A percentile compares a stretch with the other conserved stretches of the same genome.
phyloP scores from a whole-genome alignment of 352 stramenopile species.

The Pythium apleroticum region DNA sequence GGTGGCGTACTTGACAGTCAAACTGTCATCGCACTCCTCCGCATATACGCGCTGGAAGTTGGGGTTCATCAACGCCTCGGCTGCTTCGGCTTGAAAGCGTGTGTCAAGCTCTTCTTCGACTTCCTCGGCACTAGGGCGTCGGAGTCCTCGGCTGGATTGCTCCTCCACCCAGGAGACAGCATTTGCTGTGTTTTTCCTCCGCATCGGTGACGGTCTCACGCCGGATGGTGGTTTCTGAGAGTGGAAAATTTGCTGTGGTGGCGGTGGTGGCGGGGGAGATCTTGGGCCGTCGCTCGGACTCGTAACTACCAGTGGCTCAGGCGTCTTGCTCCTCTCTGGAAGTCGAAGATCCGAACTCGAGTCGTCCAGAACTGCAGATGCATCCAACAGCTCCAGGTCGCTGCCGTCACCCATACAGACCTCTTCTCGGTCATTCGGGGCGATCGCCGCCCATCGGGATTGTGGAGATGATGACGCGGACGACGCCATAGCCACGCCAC shows the following conservation, averaged over 20 bases:
- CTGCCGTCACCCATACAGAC: slow-evolving; percentile 30
- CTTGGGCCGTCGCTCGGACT: neutral
- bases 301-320: slow-evolving; percentile 8
- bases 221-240: slow-evolving; percentile 4
- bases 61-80: slow-evolving; percentile 71
- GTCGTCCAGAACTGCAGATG: slow-evolving; percentile 39
- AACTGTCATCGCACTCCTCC: slow-evolving; percentile 76
- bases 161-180: slow-evolving; percentile 5
- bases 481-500: neutral
- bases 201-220: slow-evolving; percentile 5
- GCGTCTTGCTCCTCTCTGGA: slow-evolving; percentile 49
- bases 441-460: slow-evolving; percentile 51
- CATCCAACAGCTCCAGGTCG: slow-evolving; percentile 52
- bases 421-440: slow-evolving; percentile 38
- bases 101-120: slow-evolving; percentile 22
- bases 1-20: slow-evolving; percentile 65
- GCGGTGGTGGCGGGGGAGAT: neutral
- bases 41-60: slow-evolving; percentile 83
- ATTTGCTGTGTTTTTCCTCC: slow-evolving; percentile 5
- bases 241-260: slow-evolving; percentile 5
- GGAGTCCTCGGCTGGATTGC: neutral
- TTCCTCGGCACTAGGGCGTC: slow-evolving; percentile 22
- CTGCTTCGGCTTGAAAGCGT: slow-evolving; percentile 47
- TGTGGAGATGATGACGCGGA: slow-evolving; percentile 1
- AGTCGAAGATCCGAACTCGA: slow-evolving; percentile 48